Conservation (phyloP, 2,329 filamentous ascomycete species). For the Talaromyces sp. region DNA sequence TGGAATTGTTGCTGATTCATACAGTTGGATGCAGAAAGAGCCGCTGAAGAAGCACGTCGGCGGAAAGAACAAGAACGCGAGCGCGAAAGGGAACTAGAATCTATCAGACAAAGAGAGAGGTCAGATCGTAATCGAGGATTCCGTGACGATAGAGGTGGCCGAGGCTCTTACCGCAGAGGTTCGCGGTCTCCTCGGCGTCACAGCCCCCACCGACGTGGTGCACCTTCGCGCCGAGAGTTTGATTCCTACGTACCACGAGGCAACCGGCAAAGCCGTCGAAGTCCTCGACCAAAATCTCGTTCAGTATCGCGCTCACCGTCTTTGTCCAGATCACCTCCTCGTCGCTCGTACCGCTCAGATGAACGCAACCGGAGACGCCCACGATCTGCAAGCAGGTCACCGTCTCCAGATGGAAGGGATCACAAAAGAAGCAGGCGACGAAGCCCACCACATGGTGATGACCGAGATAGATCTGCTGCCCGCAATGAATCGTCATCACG, state of each 20-base stretch:
- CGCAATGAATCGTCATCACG: slow-evolving; percentile 50
- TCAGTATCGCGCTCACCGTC: slow-evolving; percentile 31
- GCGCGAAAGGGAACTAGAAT: slow-evolving; percentile 68
- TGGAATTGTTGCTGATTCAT: slow-evolving; percentile 11
- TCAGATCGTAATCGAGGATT: slow-evolving; percentile 38
- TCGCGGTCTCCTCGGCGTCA: slow-evolving; percentile 52
- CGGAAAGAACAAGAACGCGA: slow-evolving; percentile 68
- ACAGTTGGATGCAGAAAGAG: slow-evolving; percentile 77
- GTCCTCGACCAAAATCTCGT: slow-evolving; percentile 32
- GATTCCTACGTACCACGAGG: slow-evolving; percentile 58
- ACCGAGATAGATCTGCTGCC: slow-evolving; percentile 49
- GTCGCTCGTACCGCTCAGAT: slow-evolving; percentile 28
- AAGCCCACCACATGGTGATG: slow-evolving; percentile 42
- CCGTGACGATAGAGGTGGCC: slow-evolving; percentile 30
- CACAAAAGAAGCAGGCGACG: slow-evolving; percentile 35
- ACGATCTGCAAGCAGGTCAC: slow-evolving; percentile 37
- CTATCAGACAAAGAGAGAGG: slow-evolving; percentile 58
- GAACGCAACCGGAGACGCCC: slow-evolving; percentile 31
- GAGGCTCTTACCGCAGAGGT: slow-evolving; percentile 38
- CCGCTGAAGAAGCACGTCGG: slow-evolving; percentile 69
- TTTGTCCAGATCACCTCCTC: slow-evolving; percentile 31
- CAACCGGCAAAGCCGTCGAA: slow-evolving; percentile 38
- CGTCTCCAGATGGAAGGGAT: slow-evolving; percentile 39
- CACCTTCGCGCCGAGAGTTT: slow-evolving; percentile 49
- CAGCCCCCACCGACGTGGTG: slow-evolving; percentile 44